Evolutionary conservation across 129 eudicot genomes (phyloP), one percentile per base, ranked within the genome.

Genomic region (Saussurea involucrata): DNA sequence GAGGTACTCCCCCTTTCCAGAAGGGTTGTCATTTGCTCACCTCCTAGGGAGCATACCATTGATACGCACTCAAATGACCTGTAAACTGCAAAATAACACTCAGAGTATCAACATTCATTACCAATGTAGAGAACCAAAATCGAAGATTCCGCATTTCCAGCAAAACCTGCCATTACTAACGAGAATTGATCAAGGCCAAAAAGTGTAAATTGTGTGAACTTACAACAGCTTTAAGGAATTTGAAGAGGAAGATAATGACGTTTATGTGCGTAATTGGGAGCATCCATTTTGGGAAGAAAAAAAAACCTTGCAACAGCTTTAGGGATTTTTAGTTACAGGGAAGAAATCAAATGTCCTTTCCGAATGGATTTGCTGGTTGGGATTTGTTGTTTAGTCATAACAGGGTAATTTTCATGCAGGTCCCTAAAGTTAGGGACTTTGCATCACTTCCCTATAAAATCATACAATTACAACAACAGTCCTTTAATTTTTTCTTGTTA

Each of bases 11-110:
- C 69, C 17, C 80, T 86, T 75, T 75, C 78, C 49, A 86, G 71
- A 72, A 91, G 83, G 86, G 95, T 85, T 74, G 92, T 78, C 92
- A 89, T 80, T 72, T 84, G 89, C 84, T 84, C 83, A 85, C 91
- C 82, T 73, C 73, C 86, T 28, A 82, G 76, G 74, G 89, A 80
- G 82, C 92, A 84, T 77, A 89, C 90, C 97, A 89, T 87, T 61
- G 87, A 71, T 71, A 75, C 40, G 29, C 63, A 22, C 76, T 69
- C 63, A 80, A 78, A 68, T 22, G 17, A 80, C 84, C 77, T 81
- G 73, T 4, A 78, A 72, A 63, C 71, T 63, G 32, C 66, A 42
- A 42, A 31, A 27, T 4, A 86, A 73, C 17, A 70, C 29, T 36
- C 40, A 34, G 81, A 78, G 71, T 37, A 46, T 37, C 36, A 68